Conservation (phyloP, 2,329 filamentous ascomycete genomes). For the Verticillium isaacii region DNA sequence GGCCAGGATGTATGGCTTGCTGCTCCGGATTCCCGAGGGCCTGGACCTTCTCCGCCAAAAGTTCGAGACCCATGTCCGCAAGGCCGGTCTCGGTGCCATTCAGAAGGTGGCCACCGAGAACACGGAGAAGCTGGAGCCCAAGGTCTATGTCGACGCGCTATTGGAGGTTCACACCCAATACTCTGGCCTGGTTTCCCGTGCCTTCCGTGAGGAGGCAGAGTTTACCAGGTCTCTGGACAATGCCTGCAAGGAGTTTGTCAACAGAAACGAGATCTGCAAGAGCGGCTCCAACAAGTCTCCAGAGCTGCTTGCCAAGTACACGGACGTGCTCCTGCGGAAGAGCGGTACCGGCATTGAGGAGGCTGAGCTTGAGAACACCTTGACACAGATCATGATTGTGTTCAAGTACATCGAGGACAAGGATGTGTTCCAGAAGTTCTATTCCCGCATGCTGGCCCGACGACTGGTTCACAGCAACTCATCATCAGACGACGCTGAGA, state of each 20-base stretch:
- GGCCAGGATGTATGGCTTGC: conserved; percentile 89
- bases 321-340: conserved; percentile 88
- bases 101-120: conserved; percentile 84
- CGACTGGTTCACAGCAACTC: conserved; percentile 93
- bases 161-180: conserved; percentile 94
- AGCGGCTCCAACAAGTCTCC: conserved; percentile 90
- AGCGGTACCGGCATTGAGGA: conserved; percentile 91
- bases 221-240: conserved; percentile 96
- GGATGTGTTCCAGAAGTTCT: conserved; percentile 99
- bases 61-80: conserved; percentile 90
- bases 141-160: conserved; percentile 92
- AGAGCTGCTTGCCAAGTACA: conserved; percentile 91
- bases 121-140: conserved; percentile 87
- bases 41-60: conserved; percentile 80
- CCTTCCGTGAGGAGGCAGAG: conserved; percentile 92
- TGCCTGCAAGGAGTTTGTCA: conserved; percentile 96
- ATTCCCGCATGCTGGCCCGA: conserved; percentile 92
- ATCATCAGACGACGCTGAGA: conserved; percentile 94
- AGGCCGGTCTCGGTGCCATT: conserved; percentile 81
- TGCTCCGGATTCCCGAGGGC: conserved; percentile 85
- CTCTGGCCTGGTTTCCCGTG: conserved; percentile 81
- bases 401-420: conserved; percentile 99
- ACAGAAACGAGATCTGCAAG: conserved; percentile 94
- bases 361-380: conserved; percentile 81
- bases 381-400: conserved; percentile 95